A percentile compares a stretch with the other conserved stretches of the same genome.
Conservation (phyloP, 139 green algal species). For the Limnomonas spitsbergensis region DNA sequence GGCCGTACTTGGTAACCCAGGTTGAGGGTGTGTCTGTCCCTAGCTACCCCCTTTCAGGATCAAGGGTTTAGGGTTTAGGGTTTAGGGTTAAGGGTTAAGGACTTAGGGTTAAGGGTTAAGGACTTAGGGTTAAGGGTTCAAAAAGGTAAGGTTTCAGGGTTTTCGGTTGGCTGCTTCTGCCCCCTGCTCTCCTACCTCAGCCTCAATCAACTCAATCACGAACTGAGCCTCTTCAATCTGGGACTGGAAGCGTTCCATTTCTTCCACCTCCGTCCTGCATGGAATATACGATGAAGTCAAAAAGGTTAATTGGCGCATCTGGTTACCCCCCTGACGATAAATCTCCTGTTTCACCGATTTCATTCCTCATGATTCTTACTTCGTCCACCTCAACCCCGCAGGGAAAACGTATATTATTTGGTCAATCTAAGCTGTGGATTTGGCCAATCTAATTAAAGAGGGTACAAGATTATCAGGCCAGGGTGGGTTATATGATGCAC, state of each 20-base stretch:
- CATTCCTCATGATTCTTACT: too few relatives aligned
- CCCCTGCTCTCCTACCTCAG: neutral
- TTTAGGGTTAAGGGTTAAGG: neutral
- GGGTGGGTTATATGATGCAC: too few relatives aligned
- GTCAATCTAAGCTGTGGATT: neutral
- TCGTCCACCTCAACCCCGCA: too few relatives aligned
- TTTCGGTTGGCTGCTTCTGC: too few relatives aligned
- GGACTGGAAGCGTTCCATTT: neutral
- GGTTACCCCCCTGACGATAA: neutral
- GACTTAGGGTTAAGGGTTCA: neutral
- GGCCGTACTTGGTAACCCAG: too few relatives aligned
- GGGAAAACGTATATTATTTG: neutral
- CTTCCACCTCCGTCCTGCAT: neutral
- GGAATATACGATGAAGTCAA: neutral
- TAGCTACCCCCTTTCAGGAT: neutral
- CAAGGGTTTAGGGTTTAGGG: neutral
- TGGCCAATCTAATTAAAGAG: neutral
- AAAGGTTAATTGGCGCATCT: too few relatives aligned
- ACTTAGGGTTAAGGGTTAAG: neutral
- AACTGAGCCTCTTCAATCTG: conserved; percentile 6
- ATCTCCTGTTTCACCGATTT: too few relatives aligned
- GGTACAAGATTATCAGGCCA: too few relatives aligned
- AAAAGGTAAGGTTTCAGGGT: too few relatives aligned
- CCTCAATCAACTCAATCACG: conserved; percentile 7
- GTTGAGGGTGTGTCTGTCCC: neutral